Evolutionary conservation across 164 flowering plant species (phyloP).

Genomic region (Protea cynaroides): DNA sequence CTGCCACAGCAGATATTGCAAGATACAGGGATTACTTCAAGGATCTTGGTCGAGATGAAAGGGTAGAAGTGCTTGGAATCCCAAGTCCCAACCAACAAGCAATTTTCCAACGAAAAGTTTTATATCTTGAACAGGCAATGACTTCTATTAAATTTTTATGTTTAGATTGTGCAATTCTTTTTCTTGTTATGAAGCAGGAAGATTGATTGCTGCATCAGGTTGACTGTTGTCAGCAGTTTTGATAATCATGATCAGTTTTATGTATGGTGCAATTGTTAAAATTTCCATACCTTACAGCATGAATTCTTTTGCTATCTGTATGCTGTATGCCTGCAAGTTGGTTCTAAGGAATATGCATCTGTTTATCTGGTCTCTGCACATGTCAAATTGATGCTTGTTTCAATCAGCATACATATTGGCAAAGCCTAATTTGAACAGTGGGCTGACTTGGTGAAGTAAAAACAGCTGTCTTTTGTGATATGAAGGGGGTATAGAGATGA

Average conservation of each 20-base stretch:
- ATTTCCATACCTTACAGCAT: no score
- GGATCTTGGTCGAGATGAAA: slow-evolving; percentile 87
- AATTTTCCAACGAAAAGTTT: slow-evolving; percentile 55
- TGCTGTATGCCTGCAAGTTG: no score
- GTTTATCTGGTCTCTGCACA: no score
- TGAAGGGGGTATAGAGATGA: no score
- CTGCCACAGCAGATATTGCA: slow-evolving; percentile 87
- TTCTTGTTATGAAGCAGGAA: not conserved
- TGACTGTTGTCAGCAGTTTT: not conserved
- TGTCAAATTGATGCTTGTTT: no score
- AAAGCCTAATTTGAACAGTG: no score
- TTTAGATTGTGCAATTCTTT: not conserved
- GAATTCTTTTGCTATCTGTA: no score
- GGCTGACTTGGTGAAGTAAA: no score
- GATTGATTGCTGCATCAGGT: not conserved
- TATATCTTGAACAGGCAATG: slow-evolving; percentile 83
- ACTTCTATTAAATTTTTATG: not conserved
- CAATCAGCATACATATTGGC: no score
- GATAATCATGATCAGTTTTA: not conserved
- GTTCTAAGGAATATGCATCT: no score
- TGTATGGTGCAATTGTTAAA: not conserved
- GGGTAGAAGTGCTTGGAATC: slow-evolving; percentile 89
- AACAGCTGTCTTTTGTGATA: no score
- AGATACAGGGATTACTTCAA: slow-evolving; percentile 84
- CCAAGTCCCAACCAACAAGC: slow-evolving; percentile 54